A percentile compares a stretch with the other conserved stretches of the same genome.
Evolutionary conservation across 768 basidiomycete genomes (phyloP).

Genomic region (Xerocomellus intermedius): DNA sequence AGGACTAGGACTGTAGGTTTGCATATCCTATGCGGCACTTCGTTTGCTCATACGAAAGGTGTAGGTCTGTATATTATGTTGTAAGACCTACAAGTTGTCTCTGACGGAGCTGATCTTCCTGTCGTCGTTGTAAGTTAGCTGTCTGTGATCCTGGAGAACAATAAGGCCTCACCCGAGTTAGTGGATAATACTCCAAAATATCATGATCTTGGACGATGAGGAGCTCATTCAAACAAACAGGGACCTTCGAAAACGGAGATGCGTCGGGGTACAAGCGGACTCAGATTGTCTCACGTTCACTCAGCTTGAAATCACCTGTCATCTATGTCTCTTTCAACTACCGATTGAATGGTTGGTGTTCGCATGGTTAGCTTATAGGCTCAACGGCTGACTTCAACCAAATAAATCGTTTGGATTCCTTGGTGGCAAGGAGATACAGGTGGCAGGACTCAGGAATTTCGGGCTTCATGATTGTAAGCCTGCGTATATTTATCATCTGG

Average conservation of each 20-base stretch:
- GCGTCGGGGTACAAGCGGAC: conserved; percentile 14
- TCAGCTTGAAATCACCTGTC: neutral
- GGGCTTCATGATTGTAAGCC: conserved; percentile 34
- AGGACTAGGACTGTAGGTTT: conserved; percentile 20
- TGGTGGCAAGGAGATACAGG: conserved; percentile 15
- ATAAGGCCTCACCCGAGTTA: neutral
- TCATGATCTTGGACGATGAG: too few species aligned
- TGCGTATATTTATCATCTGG: neutral
- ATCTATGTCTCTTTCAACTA: neutral
- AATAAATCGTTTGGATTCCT: conserved; percentile 30
- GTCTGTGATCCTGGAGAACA: neutral
- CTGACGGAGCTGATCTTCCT: conserved; percentile 14
- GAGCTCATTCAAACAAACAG: neutral
- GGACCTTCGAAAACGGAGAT: conserved; percentile 8
- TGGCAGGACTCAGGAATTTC: neutral
- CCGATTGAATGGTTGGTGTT: conserved; percentile 15
- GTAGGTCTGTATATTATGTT: conserved; percentile 28
- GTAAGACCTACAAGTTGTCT: neutral
- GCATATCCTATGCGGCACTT: too few species aligned
- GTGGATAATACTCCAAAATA: neutral
- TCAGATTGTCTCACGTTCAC: conserved; percentile 19
- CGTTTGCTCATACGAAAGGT: neutral
- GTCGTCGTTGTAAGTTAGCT: conserved; percentile 20
- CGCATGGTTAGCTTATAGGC: neutral
- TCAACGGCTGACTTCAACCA: neutral